Evolutionary conservation across 1,284 basidiomycete genomes (phyloP).

Genomic region (Phlebopus sp.): DNA sequence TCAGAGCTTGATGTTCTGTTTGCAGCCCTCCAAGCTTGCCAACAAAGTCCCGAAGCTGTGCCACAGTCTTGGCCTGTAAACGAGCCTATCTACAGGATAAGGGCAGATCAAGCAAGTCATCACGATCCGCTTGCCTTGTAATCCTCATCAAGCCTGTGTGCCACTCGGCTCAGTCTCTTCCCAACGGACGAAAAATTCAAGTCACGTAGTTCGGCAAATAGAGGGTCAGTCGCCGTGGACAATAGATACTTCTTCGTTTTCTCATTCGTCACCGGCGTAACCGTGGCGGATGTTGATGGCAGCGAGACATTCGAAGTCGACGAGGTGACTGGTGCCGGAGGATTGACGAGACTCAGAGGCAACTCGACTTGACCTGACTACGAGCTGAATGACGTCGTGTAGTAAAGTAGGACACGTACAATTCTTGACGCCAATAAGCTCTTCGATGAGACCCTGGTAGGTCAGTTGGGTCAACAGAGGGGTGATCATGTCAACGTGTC

Average conservation of each 20-base stretch:
- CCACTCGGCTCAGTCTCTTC: conserved; percentile 76
- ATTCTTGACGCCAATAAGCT: conserved; percentile 87
- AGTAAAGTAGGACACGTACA: conserved; percentile 47
- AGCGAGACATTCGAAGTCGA: conserved; percentile 38
- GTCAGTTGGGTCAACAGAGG: conserved; percentile 95
- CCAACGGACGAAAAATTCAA: conserved; percentile 95
- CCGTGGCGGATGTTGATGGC: conserved; percentile 41
- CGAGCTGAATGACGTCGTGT: conserved; percentile 5
- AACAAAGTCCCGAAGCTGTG: conserved; percentile 93
- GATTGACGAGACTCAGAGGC: conserved; percentile 74
- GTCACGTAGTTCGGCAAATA: conserved; percentile 85
- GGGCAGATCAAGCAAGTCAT: conserved; percentile 19
- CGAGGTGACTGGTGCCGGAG: conserved; percentile 40
- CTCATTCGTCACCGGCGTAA: conserved; percentile 60
- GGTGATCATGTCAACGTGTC: conserved; percentile 93
- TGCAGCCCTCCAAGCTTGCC: conserved; percentile 91
- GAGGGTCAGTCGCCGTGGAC: conserved; percentile 72
- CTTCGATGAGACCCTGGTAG: conserved; percentile 96
- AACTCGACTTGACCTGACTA: conserved; percentile 84
- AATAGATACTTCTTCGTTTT: conserved; percentile 88
- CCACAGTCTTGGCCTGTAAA: conserved; percentile 85
- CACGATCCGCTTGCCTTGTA: conserved; percentile 62
- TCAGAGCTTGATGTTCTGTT: conserved; percentile 84
- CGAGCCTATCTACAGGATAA: conserved; percentile 46
- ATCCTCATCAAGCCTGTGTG: conserved; percentile 85